These are phyloP conservation scores for Boletus edulis DNA, from an alignment of 768 basidiomycete species.

Conservation along the genomic window DNA sequence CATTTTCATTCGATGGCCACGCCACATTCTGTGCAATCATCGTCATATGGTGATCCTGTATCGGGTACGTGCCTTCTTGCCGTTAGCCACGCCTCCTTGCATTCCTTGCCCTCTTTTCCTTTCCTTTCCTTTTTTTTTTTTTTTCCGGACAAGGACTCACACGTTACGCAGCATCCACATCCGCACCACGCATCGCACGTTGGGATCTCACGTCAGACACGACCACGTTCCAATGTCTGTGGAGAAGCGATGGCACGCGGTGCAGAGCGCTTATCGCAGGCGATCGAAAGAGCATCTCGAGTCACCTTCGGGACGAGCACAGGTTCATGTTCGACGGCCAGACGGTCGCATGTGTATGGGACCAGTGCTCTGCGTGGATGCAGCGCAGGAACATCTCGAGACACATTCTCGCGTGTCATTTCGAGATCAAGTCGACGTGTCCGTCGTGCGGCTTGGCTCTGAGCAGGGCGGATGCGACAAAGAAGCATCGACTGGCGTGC, in stretches of 20 bases:
- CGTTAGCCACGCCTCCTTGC: too few relatives aligned
- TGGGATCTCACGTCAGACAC: background rate
- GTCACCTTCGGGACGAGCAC: conserved; percentile 21
- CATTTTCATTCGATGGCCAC: background rate
- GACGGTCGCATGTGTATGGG: conserved; percentile 17
- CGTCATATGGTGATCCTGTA: background rate
- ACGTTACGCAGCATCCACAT: conserved; percentile 6
- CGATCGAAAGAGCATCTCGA: conserved; percentile 16
- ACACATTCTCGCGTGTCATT: conserved; percentile 23
- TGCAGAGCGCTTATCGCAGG: conserved; percentile 18
- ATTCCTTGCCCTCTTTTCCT: too few relatives aligned
- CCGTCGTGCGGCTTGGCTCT: conserved; percentile 12
- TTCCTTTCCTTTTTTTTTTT: background rate
- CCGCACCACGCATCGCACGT: conserved; percentile 8
- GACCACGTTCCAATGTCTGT: conserved; percentile 19
- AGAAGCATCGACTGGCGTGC: conserved; percentile 20
- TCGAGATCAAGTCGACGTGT: conserved; percentile 24
- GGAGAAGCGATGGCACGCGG: conserved; percentile 7
- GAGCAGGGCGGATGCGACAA: conserved; percentile 24
- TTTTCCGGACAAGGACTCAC: conserved; percentile 1
- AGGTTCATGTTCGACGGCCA: conserved; percentile 17
- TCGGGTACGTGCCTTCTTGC: conserved; percentile 11
- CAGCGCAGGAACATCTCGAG: conserved; percentile 28
- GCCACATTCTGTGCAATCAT: background rate
- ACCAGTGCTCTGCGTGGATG: conserved; percentile 9